Base-by-base conservation (phyloP, 768 basidiomycete genomes). In the Boletellus emodensis region DNA sequence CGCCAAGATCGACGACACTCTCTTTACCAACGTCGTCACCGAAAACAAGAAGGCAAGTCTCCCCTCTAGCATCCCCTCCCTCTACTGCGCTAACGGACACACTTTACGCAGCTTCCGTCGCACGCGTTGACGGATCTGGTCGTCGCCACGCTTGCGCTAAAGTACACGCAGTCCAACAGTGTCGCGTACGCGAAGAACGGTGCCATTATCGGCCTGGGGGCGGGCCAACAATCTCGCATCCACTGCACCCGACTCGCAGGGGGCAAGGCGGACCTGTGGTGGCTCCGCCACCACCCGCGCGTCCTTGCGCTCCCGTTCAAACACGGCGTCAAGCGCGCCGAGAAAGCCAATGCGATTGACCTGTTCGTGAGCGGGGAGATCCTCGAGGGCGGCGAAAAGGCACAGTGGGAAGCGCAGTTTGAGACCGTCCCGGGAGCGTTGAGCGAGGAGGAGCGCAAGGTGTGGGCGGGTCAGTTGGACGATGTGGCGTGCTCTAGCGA, bases 151-250 rank as follows among this genome's bases (percentile, higher is more conserved):
- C 84, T 97, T 20, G 88, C 95, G 1, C 79, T 98, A 61, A 99
- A 98, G 69, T 99, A 98, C 78, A 99, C 96, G 1, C 96, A 98
- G 68, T 99, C 96, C 44, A 98, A 99, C 79, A 94, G 91, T 55
- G 96, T 99, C 46, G 87, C 95, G 28, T 99, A 96, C 65, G 92
- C 94, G 1, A 85, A 83, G 61, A 86, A 83, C 61, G 96, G 96
- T 12, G 84, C 94, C 13, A 87, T 95, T 66, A 80, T 99, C 60
- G 96, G 95, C 41, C 86, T 97, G 41, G 96, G 96, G 32, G 96
- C 96, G 0, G 96, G 95, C 12, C 96, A 98, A 64, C 96, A 98
- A 67, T 98, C 95, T 5, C 90, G 96, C 36, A 99, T 99, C 64
- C 96, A 99, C 75, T 99, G 96, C 74, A 99, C 96, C 14, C 90